phyloP scores from a whole-genome alignment of 2,329 filamentous ascomycete genomes.

The Ophiostoma sp. region DNA sequence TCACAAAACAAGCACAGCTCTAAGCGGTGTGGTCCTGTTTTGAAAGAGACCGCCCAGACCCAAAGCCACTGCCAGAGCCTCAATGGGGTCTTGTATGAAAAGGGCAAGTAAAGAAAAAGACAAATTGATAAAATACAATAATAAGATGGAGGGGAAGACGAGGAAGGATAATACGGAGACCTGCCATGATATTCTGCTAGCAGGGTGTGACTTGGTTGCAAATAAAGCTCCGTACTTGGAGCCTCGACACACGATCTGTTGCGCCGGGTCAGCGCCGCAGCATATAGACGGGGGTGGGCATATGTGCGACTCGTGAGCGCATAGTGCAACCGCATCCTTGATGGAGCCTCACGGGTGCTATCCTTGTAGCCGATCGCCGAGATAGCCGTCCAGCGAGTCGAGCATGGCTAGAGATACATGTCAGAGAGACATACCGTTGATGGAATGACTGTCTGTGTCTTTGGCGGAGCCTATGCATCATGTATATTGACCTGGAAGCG shows the following conservation, averaged over 20 bases:
- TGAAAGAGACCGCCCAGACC: slow-evolving; percentile 8
- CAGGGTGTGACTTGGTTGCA: slow-evolving; percentile 16
- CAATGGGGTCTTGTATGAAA: background rate
- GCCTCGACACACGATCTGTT: slow-evolving; percentile 22
- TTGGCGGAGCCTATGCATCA: slow-evolving; percentile 5
- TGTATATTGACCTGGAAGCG: background rate
- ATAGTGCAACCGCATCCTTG: slow-evolving; percentile 24
- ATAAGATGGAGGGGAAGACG: background rate
- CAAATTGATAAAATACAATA: background rate
- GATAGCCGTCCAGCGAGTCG: slow-evolving; percentile 1
- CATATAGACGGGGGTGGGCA: slow-evolving; percentile 24
- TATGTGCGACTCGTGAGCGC: slow-evolving; percentile 23
- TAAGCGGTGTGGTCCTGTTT: slow-evolving; percentile 7
- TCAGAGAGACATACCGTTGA: background rate
- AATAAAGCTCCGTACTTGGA: slow-evolving; percentile 8
- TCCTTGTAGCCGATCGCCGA: slow-evolving; percentile 23
- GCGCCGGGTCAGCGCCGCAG: slow-evolving; percentile 17
- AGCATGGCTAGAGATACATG: background rate
- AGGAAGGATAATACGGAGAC: background rate
- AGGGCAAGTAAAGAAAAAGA: background rate
- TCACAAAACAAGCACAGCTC: slow-evolving; percentile 5
- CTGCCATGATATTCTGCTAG: background rate
- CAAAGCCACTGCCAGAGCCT: slow-evolving; percentile 7
- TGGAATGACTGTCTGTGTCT: background rate
- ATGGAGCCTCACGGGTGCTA: slow-evolving; percentile 14